Evolutionary conservation across 352 stramenopile genomes (phyloP).

Genomic region (Globisporangium spiculum): DNA sequence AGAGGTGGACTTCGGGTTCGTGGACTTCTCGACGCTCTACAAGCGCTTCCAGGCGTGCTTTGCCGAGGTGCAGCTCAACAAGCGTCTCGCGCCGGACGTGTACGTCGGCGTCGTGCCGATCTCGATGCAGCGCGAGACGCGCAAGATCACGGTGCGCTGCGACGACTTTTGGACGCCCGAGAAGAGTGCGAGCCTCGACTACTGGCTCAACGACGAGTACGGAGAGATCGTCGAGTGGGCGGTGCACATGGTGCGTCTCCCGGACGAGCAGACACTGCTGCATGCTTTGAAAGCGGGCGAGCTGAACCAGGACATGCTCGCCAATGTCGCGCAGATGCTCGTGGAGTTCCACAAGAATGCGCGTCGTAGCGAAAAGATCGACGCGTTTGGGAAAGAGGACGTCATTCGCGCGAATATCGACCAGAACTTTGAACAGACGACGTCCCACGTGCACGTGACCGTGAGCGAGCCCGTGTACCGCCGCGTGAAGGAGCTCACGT

Average conservation of each 20-base stretch:
- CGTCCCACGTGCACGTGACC: conserved; percentile 40
- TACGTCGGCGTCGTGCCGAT: conserved; percentile 69
- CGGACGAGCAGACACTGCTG: conserved; percentile 51
- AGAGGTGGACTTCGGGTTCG: conserved; percentile 68
- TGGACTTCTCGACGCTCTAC: conserved; percentile 68
- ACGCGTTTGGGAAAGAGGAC: conserved; percentile 48
- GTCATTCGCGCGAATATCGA: conserved; percentile 64
- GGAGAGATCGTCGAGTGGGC: conserved; percentile 79
- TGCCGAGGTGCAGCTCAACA: conserved; percentile 71
- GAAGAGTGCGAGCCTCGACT: conserved; percentile 55
- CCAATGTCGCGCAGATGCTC: conserved; percentile 41
- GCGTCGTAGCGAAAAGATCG: conserved; percentile 49
- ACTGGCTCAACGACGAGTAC: conserved; percentile 62
- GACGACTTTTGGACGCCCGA: conserved; percentile 69
- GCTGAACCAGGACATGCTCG: conserved; percentile 35
- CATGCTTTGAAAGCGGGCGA: conserved; percentile 29
- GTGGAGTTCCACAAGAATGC: conserved; percentile 56
- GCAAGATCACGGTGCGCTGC: conserved; percentile 50
- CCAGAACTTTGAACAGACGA: conserved; percentile 71
- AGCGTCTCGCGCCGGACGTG: conserved; percentile 57
- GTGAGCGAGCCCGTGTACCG: conserved; percentile 46
- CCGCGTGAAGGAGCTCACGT: conserved; percentile 52
- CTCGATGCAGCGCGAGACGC: conserved; percentile 53
- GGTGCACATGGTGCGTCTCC: conserved; percentile 66
- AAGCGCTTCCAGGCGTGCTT: conserved; percentile 72